Base-by-base conservation (phyloP, 208 protist genomes). In the Paratrypanosoma confusum region DNA sequence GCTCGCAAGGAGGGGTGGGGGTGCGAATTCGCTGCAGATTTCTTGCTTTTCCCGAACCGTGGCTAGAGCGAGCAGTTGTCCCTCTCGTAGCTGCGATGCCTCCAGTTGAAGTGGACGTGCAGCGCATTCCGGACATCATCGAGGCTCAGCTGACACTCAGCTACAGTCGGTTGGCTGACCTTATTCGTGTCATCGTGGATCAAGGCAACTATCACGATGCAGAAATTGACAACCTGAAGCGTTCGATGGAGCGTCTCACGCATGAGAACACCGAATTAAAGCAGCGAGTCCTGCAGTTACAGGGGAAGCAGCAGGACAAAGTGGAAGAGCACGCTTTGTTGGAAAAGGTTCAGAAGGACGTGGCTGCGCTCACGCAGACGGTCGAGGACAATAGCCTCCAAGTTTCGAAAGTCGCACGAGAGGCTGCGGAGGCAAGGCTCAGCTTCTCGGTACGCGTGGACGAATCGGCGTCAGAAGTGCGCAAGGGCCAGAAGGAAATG, bases 141-240 rank as follows among this genome's bases (percentile, higher is more conserved):
- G 82, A 91, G 66, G 82, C 82, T 31, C 82, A 91, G 49, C 65
- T 92, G 6, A 92, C 83, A 2, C 65, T 92, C 7, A 92, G 79
- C 59, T 92, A 88, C 64, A 87, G 72, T 40, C 71, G 79, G 34
- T 71, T 92, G 21, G 58, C 78, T 17, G 61, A 86, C 38, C 50
- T 92, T 17, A 69, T 92, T 14, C 72, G 69, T 16, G 50, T 84
- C 13, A 76, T 92, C 33, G 50, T 92, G 10, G 73, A 87, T n/a
- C 79, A 85, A 34, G 75, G 79, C 11, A 92, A 92, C 41, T 63
- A 61, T 13, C 75, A 92, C 39, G 83, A 86, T 33, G 68, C 81
- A 22, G 71, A 86, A 32, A 75, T 92, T 37, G 65, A 53, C 28
- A 74, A 72, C 10, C 22, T 91, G 11, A 67, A 53, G 32, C 57